Base-by-base conservation (phyloP, 2,329 filamentous ascomycete genomes). In the Nigrospora sphaerica region DNA sequence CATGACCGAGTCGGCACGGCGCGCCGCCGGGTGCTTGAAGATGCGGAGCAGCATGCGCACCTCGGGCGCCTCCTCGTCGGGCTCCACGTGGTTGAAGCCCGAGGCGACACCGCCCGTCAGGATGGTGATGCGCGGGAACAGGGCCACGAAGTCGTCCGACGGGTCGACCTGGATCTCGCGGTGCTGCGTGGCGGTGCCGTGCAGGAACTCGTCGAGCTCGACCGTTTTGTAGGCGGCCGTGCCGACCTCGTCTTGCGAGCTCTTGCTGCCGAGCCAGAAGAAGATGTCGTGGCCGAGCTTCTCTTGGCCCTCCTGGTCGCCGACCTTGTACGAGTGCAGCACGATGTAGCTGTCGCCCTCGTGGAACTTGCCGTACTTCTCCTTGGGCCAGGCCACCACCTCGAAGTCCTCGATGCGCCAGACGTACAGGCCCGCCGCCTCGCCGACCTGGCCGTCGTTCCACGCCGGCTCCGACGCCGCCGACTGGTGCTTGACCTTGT, bases 181-280 rank as follows among this genome's bases (percentile, higher is more conserved):
- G 57, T 85, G 76, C 65, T 86, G 83, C 3, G 72, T 78, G 1
- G 82, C 82, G 0, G 71, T 65, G 3, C 82, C 81, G 36, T 72
- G 66, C 42, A 86, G 61, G 56, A 83, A 85, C 62, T 85, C 81
- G 54, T 86, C 83, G 14, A 86, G 69, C 62, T 86, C 83, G 19
- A 85, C 81, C 0, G 82, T 83, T 68, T 86, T 86, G 66, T 86
- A 84, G 2, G 83, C 82, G 0, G 83, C 83, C 0, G 77, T 80
- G 14, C 82, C 83, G 2, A 81, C 81, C 64, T 86, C 83, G 52
- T 86, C 83, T 64, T 85, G 80, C 3, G 78, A 75, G 0, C 81
- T 86, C 57, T 83, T 76, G 44, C 63, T 69, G 5, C 83, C 83
- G 1, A 86, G 72, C 82, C 81, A 86, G 67, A 86, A 86, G 70